These are phyloP conservation scores for Protostelium mycophagum DNA, from an alignment of 78 protist species.

Conservation along the genomic window DNA sequence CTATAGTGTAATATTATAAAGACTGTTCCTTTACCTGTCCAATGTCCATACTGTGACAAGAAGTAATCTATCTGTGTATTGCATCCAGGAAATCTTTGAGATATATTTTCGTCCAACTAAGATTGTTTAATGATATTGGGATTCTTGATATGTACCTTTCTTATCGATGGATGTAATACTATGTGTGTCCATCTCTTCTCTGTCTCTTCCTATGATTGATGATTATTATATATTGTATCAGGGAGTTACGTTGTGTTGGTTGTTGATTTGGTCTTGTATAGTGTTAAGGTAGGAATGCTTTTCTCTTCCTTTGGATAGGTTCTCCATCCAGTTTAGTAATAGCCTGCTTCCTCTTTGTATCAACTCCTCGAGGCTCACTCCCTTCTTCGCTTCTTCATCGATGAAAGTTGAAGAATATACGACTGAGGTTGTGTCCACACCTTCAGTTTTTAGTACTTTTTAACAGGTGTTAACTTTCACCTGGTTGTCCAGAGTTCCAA, in stretches of 20 bases:
- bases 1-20: too few relatives aligned
- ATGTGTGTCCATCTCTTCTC: not conserved
- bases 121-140: not conserved
- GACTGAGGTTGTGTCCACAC: not conserved
- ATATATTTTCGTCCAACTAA: not conserved
- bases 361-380: not conserved
- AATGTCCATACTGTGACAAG: not conserved
- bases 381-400: not conserved
- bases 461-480: not conserved
- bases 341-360: not conserved
- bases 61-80: not conserved
- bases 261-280: not conserved
- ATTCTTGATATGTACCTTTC: not conserved
- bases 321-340: not conserved
- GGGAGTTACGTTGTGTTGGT: too few relatives aligned
- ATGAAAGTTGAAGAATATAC: not conserved
- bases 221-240: not conserved
- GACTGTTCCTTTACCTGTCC: not conserved
- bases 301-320: not conserved
- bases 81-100: not conserved
- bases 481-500: not conserved
- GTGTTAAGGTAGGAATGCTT: not conserved
- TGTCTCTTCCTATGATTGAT: not conserved
- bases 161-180: not conserved
- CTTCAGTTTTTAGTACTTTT: not conserved